Percentiles rank a stretch among this genome's conserved stretches.
Conservation (phyloP, 768 basidiomycete species). For the Boletus eberwhitei region DNA sequence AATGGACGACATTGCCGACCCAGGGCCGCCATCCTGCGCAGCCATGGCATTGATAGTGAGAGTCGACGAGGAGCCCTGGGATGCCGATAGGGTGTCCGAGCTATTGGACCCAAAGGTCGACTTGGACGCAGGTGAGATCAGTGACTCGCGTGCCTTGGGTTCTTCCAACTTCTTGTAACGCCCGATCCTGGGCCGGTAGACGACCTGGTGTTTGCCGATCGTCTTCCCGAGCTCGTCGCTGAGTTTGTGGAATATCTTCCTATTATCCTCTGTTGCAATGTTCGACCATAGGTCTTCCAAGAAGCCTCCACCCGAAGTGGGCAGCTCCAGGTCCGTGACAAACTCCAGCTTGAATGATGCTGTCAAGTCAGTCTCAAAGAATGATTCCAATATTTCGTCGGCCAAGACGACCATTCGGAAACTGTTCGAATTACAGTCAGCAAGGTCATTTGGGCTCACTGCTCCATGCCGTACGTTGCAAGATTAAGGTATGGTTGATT, state of each 20-base stretch:
- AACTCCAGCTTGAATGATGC: constrained; percentile 81
- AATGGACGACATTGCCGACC: constrained; percentile 18
- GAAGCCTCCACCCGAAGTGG: constrained; percentile 56
- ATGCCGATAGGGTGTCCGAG: constrained; percentile 24
- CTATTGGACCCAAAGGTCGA: constrained; percentile 44
- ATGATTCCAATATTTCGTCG: constrained; percentile 93
- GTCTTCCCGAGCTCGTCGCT: constrained; percentile 94
- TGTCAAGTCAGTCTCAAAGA: constrained; percentile 91
- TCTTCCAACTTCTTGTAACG: constrained; percentile 82
- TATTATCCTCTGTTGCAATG: constrained; percentile 88
- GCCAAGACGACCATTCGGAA: constrained; percentile 99
- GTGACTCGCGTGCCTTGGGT: constrained; percentile 82
- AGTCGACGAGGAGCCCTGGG: constrained; percentile 42
- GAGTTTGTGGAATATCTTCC: constrained; percentile 88
- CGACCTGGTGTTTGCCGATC: constrained; percentile 88
- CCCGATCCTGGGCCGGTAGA: constrained; percentile 81
- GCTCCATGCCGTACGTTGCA: constrained; percentile 56
- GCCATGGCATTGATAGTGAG: constrained; percentile 46
- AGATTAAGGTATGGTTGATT: constrained; percentile 93
- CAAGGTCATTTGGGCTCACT: constrained; percentile 1
- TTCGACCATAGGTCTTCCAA: constrained; percentile 85
- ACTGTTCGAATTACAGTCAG: constrained; percentile 36
- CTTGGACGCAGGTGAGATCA: constrained; percentile 68
- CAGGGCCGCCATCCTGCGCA: constrained; percentile 20
- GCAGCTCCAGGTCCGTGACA: constrained; percentile 64